phyloP scores from a whole-genome alignment of 352 stramenopile genomes.

The Thraustochytrium striatum region DNA sequence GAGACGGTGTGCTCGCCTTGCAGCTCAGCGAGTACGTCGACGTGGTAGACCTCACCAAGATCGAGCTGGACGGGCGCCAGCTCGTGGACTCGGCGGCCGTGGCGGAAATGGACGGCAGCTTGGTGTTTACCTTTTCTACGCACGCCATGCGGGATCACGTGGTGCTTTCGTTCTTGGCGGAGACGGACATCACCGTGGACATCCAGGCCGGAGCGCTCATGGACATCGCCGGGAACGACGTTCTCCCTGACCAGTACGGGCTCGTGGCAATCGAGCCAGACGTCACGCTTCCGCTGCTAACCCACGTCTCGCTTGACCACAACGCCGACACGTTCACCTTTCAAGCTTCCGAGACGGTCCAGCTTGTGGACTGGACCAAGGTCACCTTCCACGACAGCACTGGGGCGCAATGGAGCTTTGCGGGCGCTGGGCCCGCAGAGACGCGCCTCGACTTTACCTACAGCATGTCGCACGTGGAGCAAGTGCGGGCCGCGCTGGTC shows the following conservation, averaged over 20 bases:
- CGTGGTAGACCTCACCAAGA: neutral
- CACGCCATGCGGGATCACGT: too few species aligned
- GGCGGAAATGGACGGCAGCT: too few species aligned
- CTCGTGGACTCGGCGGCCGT: too few species aligned
- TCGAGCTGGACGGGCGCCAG: too few species aligned
- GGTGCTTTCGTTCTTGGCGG: too few species aligned
- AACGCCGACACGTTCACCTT: neutral
- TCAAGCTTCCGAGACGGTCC: neutral
- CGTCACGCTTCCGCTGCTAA: neutral
- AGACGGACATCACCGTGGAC: too few species aligned
- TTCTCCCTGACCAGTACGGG: neutral
- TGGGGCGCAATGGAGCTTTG: too few species aligned
- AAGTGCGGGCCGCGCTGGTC: neutral
- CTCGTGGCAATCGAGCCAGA: neutral
- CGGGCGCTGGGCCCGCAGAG: neutral
- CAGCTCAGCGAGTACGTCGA: slow-evolving; percentile 13
- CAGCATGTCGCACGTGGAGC: neutral
- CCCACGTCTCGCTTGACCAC: neutral
- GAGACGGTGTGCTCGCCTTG: too few species aligned
- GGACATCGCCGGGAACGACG: neutral
- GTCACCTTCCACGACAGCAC: neutral
- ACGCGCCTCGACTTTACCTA: neutral
- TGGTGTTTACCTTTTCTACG: too few species aligned
- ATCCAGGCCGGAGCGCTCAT: neutral
- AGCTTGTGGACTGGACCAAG: neutral